A percentile compares a stretch with the other conserved stretches of the same genome.
Evolutionary conservation across 768 basidiomycete species (phyloP).

Genomic region (Trametes coccinea): DNA sequence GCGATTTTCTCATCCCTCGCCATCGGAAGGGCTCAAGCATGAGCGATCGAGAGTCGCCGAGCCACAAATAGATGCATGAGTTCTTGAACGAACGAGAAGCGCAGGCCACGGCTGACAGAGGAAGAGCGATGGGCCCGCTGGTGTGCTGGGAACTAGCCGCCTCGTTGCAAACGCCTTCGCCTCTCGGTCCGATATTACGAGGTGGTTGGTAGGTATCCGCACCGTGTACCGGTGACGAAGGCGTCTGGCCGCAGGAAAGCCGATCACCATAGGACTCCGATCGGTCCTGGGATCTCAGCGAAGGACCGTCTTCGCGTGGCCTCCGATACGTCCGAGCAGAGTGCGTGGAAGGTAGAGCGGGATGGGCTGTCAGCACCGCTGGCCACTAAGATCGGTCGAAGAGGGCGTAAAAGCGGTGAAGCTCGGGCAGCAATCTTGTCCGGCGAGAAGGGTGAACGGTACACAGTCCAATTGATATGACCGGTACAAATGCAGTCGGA

Average conservation of each 20-base stretch:
- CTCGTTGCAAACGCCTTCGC: constrained; percentile 17
- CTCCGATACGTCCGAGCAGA: constrained; percentile 1
- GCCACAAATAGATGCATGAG: not conserved
- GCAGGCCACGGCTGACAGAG: not conserved
- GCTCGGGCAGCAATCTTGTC: not conserved
- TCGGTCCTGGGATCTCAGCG: constrained; percentile 9
- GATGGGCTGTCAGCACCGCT: not conserved
- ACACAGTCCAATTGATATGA: no score
- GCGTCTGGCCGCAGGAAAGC: not conserved
- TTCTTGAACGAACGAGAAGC: not conserved
- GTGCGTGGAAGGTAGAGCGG: not conserved
- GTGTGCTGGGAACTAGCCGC: constrained; percentile 10
- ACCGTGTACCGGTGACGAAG: not conserved
- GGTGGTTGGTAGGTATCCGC: constrained; percentile 5
- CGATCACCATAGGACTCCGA: not conserved
- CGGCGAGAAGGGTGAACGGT: no score
- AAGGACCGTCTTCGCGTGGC: not conserved
- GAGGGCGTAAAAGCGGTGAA: not conserved
- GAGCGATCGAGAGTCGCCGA: constrained; percentile 1
- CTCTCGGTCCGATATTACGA: constrained; percentile 17
- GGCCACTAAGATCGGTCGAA: not conserved
- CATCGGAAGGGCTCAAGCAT: not conserved
- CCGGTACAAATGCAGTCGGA: no score
- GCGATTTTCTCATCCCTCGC: not conserved
- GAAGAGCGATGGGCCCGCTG: not conserved